These are phyloP conservation scores for Fragaria vesca DNA, from an alignment of 306 rosid genomes.

Conservation along the genomic window DNA sequence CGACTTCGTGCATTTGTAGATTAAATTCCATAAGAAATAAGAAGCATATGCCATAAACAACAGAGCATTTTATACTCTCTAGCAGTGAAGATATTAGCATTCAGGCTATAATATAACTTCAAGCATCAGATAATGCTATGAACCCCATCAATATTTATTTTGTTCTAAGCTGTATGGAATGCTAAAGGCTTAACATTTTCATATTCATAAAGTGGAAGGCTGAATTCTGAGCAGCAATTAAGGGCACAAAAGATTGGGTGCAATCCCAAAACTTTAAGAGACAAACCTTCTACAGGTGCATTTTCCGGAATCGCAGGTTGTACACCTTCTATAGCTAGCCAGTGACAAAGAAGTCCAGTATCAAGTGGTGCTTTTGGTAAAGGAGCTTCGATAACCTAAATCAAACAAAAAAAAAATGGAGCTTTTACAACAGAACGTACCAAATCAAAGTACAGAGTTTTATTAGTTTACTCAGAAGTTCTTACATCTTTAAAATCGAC, in stretches of 20 bases:
- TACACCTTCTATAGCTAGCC: constrained; percentile 98
- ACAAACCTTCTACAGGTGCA: constrained; percentile 76
- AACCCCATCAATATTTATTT: background rate
- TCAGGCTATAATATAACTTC: background rate
- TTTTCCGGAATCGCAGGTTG: constrained; percentile 98
- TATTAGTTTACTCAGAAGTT: constrained; percentile 28
- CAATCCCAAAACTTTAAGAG: constrained; percentile 11
- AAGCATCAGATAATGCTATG: background rate
- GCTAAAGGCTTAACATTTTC: constrained; percentile 7
- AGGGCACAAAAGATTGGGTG: background rate
- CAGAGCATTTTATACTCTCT: background rate
- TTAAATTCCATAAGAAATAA: background rate
- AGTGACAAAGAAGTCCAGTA: constrained; percentile 54
- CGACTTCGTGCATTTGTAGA: background rate
- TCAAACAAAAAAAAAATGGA: constrained; percentile 23
- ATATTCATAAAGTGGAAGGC: constrained; percentile 1
- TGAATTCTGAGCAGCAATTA: background rate
- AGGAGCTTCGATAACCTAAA: constrained; percentile 79
- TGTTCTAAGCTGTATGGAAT: background rate
- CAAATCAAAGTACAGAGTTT: constrained; percentile 18
- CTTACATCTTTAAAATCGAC: constrained; percentile 91
- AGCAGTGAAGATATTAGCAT: constrained; percentile 4
- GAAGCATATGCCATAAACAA: background rate
- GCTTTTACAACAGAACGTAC: constrained; percentile 18
- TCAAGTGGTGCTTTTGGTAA: constrained; percentile 86